Base-by-base conservation (phyloP, 352 stramenopile genomes). In the Globisporangium takayamanum region DNA sequence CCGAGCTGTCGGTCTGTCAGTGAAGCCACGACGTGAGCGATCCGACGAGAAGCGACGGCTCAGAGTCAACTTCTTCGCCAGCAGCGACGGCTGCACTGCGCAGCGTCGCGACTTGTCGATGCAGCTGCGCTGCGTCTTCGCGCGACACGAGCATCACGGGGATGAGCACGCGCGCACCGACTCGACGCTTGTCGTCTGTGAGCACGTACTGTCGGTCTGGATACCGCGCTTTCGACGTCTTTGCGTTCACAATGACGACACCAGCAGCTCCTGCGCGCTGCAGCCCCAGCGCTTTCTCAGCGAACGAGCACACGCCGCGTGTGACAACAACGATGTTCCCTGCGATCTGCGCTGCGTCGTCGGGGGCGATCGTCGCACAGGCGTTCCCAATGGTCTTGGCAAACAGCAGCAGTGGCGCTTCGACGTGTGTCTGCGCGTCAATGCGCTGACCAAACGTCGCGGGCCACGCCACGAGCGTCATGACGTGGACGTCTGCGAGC, bases 251-350 rank as follows among this genome's bases (percentile, higher is more conserved):
- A 16, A 91, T 72, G 12, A 94, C 71, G 18, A 89, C 68, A 25
- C 73, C 87, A 7, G 63, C 57, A 1, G 71, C 87, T 2, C 85
- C 84, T 16, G 75, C 74, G 10, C 63, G 36, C 65, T 95, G 75
- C 6, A 94, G 53, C 8, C 74, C 63, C 44, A 89, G 53, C 1
- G 84, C 84, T 62, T 95, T 96, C 51, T 84, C 64, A 1, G 80
- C 74, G 56, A 96, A 96, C 22, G 85, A 75, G 53, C 87, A 96
- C 18, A 70, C 70, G 14, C 87, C 87, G 10, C 87, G 70, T 33
- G 69, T 61, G 15, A 89, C 82, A 50, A 95, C 70, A 1, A 94
- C 77, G 10, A 96, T 71, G 22, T 74, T 78, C 0, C 84, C 85
- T 42, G 59, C 51, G 12, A 94, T 65, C 7, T 59, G 49, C 2